Evolutionary conservation across 2,329 filamentous ascomycete species (phyloP).

Genomic region (Fusarium sp.): DNA sequence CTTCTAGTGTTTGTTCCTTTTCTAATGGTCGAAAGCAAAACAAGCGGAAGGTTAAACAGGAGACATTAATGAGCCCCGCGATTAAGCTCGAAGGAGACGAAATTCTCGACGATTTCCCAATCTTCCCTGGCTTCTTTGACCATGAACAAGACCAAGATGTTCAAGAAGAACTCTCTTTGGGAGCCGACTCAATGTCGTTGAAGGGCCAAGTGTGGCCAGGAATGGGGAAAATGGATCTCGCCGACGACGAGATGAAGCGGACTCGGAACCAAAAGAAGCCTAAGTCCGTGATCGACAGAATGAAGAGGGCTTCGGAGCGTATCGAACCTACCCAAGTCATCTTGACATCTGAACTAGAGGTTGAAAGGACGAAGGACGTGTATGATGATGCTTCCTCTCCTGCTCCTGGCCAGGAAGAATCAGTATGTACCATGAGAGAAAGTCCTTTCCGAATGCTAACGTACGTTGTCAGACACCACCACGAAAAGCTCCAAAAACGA

Average conservation of each 20-base stretch:
- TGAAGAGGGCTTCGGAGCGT: slow-evolving; percentile 71
- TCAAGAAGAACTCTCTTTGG: slow-evolving; percentile 42
- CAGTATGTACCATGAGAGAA: slow-evolving; percentile 53
- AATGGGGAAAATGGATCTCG: slow-evolving; percentile 85
- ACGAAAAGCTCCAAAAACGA: slow-evolving; percentile 45
- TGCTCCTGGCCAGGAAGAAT: slow-evolving; percentile 51
- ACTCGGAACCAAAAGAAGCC: slow-evolving; percentile 84
- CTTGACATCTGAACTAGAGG: slow-evolving; percentile 63
- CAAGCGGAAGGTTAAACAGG: slow-evolving; percentile 47
- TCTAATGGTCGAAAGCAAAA: slow-evolving; percentile 38
- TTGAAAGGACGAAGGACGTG: slow-evolving; percentile 65
- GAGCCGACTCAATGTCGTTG: slow-evolving; percentile 55
- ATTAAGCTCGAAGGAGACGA: slow-evolving; percentile 47
- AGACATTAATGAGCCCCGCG: slow-evolving; percentile 16
- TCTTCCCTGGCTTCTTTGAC: slow-evolving; percentile 45
- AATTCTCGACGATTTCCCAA: slow-evolving; percentile 39
- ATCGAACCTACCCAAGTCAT: slow-evolving; percentile 74
- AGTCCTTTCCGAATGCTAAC: slow-evolving; percentile 10
- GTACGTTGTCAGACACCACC: slow-evolving; percentile 41
- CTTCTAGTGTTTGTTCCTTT: background rate
- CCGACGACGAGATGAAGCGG: slow-evolving; percentile 76
- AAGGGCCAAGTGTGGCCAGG: slow-evolving; percentile 82
- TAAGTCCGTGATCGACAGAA: slow-evolving; percentile 73
- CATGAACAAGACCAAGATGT: slow-evolving; percentile 45
- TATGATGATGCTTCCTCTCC: slow-evolving; percentile 69